Percentiles rank a stretch among this genome's conserved stretches.
Conservation (phyloP, 306 rosid species). For the Quercus engelmannii region DNA sequence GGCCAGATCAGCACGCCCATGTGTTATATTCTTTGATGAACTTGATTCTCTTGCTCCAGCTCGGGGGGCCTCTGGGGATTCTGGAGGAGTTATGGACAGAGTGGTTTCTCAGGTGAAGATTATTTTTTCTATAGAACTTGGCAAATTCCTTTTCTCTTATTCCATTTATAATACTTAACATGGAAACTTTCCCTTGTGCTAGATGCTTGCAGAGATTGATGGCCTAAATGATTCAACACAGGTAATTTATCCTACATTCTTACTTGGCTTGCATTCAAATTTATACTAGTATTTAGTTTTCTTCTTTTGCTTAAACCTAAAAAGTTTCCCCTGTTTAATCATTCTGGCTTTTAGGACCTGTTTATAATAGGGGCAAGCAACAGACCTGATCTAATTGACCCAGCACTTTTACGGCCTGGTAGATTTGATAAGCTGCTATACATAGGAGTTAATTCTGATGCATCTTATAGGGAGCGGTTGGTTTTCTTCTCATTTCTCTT, state of each 20-base stretch:
- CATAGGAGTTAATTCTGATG: constrained; percentile 88
- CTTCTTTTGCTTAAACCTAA: constrained; percentile 6
- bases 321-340: constrained; percentile 10
- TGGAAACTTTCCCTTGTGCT: constrained; percentile 20
- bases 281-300: neutral
- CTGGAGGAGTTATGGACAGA: constrained; percentile 97
- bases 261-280: neutral
- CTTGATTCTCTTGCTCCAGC: constrained; percentile 99
- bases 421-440: constrained; percentile 90
- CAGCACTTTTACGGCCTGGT: constrained; percentile 94
- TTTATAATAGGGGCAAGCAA: constrained; percentile 98
- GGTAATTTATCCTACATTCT: constrained; percentile 38
- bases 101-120: constrained; percentile 91
- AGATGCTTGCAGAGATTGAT: constrained; percentile 99
- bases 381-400: constrained; percentile 95
- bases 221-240: constrained; percentile 88
- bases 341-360: constrained; percentile 56
- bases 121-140: constrained; percentile 6
- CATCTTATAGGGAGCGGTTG: constrained; percentile 81
- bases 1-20: constrained; percentile 97
- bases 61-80: constrained; percentile 93
- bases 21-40: constrained; percentile 95
- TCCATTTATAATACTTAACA: constrained; percentile 23
- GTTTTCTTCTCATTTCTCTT: constrained; percentile 5
- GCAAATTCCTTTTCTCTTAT: neutral